Percentiles rank a stretch among this genome's conserved stretches.
Evolutionary conservation across 331 rosid species (phyloP).

Genomic region (Cucumis variabilis): DNA sequence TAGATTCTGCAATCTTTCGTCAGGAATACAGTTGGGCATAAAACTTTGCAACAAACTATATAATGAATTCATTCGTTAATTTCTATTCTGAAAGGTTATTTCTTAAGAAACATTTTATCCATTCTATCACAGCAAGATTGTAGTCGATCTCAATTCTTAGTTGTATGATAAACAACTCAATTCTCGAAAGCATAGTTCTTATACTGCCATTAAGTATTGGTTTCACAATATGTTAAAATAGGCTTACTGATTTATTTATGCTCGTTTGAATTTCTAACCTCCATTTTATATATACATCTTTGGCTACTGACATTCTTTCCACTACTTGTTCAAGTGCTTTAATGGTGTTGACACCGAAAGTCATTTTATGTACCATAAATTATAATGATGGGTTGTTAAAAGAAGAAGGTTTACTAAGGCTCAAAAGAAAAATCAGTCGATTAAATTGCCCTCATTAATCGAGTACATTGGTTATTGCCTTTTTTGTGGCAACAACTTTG

Average conservation of each 20-base stretch:
- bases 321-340: slow-evolving; percentile 63
- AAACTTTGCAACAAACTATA: background rate
- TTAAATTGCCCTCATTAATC: too few species aligned
- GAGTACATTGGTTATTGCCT: slow-evolving; percentile 74
- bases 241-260: background rate
- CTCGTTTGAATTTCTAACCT: background rate
- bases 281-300: background rate
- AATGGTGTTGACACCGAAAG: slow-evolving; percentile 93
- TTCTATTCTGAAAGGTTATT: background rate
- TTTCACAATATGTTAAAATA: background rate
- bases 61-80: background rate
- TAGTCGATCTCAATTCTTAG: background rate
- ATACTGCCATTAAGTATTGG: background rate
- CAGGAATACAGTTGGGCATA: background rate
- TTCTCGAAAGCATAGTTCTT: background rate
- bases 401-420: too few species aligned
- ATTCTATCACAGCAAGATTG: background rate
- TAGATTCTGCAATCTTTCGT: background rate
- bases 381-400: slow-evolving; percentile 87
- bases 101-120: background rate
- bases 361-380: slow-evolving; percentile 84
- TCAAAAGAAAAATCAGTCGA: too few species aligned
- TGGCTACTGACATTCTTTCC: slow-evolving; percentile 10
- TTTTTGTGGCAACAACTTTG: slow-evolving; percentile 63
- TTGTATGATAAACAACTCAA: slow-evolving; percentile 1